Evolutionary conservation across 1,139 yeast genomes (phyloP), one percentile per base, ranked within the genome.

Genomic region (Zygosaccharomyces sapae): DNA sequence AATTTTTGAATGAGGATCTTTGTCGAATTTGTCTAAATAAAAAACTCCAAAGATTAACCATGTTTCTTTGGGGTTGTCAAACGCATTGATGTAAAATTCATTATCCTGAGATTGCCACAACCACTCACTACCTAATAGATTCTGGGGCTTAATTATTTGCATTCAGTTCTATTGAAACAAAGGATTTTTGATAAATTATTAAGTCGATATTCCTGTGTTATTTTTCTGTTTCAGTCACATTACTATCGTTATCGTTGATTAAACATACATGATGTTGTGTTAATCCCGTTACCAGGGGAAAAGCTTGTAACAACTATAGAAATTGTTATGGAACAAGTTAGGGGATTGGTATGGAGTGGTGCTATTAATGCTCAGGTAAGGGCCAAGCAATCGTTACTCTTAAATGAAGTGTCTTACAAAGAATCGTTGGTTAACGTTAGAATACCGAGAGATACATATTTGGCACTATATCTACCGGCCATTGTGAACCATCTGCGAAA

Each of bases 271-370:
- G 18, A 12, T 12, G 12, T 12, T 27, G 30, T 9, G 30, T 27
- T 27, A 27, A 27, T 9, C 30, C 5, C 10, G 10, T 8, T 12
- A 8, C 30, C 10, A 8, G n/a, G 30, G 31, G 30, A 12, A 27
- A 9, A 3, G 6, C 19, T 24, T 16, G 8, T 3, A 37, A 4
- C 37, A 16, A 24, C 19, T n/a, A 37, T 24, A 19, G 24, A 24
- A 7, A 3, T 4, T 4, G 20, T 22, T 12, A 56, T 58, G 61
- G 48, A 52, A 27, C 76, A 63, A 29, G 61, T 76, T 39, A 68
- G 73, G 37, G 62, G 66, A 22, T 63, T 61, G 38, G 55, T 80
- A n/a, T 82, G 87, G 87, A 65, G 73, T 43, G 88, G 88, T 1
- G 57, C 73, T 5, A 59, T 83, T 8, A 80, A 81, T 45, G 59